A percentile compares a stretch with the other conserved stretches of the same genome.
These are phyloP conservation scores for Tritrichomonas musculus DNA, from an alignment of 208 protist species.

Conservation along the genomic window DNA sequence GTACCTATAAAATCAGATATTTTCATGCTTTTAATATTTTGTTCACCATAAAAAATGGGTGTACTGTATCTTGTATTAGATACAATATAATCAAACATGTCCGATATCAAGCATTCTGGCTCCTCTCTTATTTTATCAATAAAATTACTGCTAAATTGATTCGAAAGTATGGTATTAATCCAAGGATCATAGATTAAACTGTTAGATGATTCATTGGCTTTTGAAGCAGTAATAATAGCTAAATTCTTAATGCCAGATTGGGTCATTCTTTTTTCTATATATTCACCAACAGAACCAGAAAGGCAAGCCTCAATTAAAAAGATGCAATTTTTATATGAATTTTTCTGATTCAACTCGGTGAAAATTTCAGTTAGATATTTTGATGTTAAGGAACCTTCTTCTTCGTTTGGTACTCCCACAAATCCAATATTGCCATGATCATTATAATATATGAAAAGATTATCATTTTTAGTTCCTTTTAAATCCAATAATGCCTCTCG, in stretches of 20 bases:
- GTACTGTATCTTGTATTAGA: background rate
- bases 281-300: background rate
- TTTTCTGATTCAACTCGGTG: conserved; percentile 8
- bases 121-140: background rate
- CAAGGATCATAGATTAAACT: background rate
- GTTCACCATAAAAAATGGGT: background rate
- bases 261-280: no score
- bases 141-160: background rate
- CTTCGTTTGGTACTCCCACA: conserved; percentile 43
- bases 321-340: background rate
- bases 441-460: background rate
- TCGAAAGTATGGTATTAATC: background rate
- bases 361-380: conserved; percentile 39
- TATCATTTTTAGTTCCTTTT: background rate
- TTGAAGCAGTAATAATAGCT: background rate
- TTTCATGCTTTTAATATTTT: background rate
- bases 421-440: background rate
- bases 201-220: background rate
- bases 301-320: background rate
- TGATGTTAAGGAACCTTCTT: background rate
- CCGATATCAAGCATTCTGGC: background rate
- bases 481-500: background rate
- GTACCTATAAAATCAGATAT: background rate
- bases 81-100: background rate
- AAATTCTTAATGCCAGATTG: background rate